Conservation (phyloP, 2,329 filamentous ascomycete genomes). For the Paraphoma chrysanthemicola region DNA sequence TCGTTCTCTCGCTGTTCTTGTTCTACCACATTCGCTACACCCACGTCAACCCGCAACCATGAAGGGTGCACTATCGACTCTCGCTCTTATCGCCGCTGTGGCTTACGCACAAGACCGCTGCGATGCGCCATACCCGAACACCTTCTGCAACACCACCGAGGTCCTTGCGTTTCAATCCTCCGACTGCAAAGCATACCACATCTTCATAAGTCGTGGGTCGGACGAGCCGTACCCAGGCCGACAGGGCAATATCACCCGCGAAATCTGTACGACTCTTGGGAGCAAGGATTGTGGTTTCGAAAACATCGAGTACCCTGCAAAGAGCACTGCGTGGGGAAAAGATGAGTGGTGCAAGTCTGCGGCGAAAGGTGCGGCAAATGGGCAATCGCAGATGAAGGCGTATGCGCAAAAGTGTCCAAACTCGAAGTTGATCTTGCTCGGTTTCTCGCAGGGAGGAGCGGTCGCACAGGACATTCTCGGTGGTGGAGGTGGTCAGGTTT, state of each 20-base stretch:
- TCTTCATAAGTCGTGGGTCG: conserved; percentile 37
- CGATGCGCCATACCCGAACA: conserved; percentile 25
- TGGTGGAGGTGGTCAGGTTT: conserved; percentile 35
- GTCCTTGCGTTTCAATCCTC: conserved; percentile 27
- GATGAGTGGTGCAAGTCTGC: conserved; percentile 37
- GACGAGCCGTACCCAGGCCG: conserved; percentile 38
- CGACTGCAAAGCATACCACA: conserved; percentile 32
- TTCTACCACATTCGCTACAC: conserved; percentile 1
- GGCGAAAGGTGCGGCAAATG: conserved; percentile 25
- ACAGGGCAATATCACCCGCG: conserved; percentile 28
- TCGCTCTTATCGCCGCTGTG: conserved; percentile 15
- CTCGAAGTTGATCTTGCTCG: conserved; percentile 34
- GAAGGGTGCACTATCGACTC: conserved; percentile 15
- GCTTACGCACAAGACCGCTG: conserved; percentile 30
- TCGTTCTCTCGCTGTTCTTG: conserved; percentile 3
- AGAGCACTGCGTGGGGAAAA: conserved; percentile 30
- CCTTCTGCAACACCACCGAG: conserved; percentile 33
- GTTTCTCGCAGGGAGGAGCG: conserved; percentile 33
- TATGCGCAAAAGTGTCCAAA: conserved; percentile 35
- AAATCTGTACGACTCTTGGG: conserved; percentile 27
- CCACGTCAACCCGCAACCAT: conserved; percentile 8
- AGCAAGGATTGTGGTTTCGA: conserved; percentile 31
- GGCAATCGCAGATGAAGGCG: conserved; percentile 32
- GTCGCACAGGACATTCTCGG: conserved; percentile 37
- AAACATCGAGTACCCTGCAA: conserved; percentile 36